phyloP scores from a whole-genome alignment of 345 rosid species.

The Gossypium raimondii region DNA sequence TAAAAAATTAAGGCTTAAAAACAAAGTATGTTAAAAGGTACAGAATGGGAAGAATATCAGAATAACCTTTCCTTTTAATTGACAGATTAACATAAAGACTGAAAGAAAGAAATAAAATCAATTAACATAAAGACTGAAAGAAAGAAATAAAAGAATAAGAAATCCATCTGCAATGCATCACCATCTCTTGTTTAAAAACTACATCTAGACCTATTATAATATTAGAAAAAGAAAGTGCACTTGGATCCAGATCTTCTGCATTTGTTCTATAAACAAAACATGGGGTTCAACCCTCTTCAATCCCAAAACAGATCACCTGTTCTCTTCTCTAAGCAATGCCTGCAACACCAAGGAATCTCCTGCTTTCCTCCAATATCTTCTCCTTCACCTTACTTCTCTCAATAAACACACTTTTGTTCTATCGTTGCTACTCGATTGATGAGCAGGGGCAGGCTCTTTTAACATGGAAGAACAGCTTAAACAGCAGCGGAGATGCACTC shows the following conservation, averaged over 20 bases:
- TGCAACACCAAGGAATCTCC: slow-evolving; percentile 46
- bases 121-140: not conserved
- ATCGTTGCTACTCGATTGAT: slow-evolving; percentile 53
- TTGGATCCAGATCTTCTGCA: slow-evolving; percentile 76
- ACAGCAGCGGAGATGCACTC: slow-evolving; percentile 45
- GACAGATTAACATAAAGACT: slow-evolving; percentile 14
- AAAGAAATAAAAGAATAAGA: slow-evolving; percentile 3
- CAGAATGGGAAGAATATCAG: slow-evolving; percentile 11
- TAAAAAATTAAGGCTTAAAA: slow-evolving; percentile 14
- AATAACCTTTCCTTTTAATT: not conserved
- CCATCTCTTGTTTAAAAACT: slow-evolving; percentile 28
- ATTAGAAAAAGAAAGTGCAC: slow-evolving; percentile 28
- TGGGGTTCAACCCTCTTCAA: slow-evolving; percentile 73
- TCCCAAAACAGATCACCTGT: slow-evolving; percentile 50
- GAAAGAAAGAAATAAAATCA: not conserved
- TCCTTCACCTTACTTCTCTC: slow-evolving; percentile 42
- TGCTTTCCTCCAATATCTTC: slow-evolving; percentile 34
- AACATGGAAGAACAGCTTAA: slow-evolving; percentile 67
- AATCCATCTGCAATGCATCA: slow-evolving; percentile 24
- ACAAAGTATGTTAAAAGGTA: not conserved
- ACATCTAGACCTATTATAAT: slow-evolving; percentile 19
- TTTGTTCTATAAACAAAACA: slow-evolving; percentile 73
- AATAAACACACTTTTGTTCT: slow-evolving; percentile 36
- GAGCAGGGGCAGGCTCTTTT: slow-evolving; percentile 68
- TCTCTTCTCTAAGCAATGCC: slow-evolving; percentile 54